These are phyloP conservation scores for Aegilops longissima DNA, from an alignment of 176 grass and related monocot species.

Conservation along the genomic window DNA sequence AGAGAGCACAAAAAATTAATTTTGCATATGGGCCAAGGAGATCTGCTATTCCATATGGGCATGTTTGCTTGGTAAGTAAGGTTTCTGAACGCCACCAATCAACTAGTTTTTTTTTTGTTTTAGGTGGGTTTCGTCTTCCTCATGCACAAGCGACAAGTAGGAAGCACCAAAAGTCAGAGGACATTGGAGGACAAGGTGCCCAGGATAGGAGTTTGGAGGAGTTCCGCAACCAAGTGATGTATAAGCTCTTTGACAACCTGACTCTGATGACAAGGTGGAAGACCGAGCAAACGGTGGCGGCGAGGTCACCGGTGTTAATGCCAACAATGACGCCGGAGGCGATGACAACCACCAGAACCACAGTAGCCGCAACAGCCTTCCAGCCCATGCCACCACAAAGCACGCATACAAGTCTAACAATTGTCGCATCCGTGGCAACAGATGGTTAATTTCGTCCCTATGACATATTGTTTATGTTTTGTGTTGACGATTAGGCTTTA, in stretches of 20 bases:
- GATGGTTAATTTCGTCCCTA: not conserved
- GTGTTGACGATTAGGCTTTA: not conserved
- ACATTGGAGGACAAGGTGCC: not conserved
- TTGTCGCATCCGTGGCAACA: not conserved
- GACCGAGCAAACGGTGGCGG: slow-evolving; percentile 12
- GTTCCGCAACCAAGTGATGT: slow-evolving; percentile 54
- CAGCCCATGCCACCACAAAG: not conserved
- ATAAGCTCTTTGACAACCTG: slow-evolving; percentile 56
- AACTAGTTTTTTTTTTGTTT: too few relatives aligned
- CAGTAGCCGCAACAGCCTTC: not conserved
- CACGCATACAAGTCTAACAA: not conserved
- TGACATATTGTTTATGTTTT: not conserved
- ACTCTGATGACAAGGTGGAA: slow-evolving; percentile 53
- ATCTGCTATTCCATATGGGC: not conserved
- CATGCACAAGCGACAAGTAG: not conserved
- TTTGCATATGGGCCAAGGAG: not conserved
- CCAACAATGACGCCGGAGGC: not conserved
- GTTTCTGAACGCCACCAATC: too few relatives aligned
- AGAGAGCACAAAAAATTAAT: too few relatives aligned
- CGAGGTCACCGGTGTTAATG: not conserved
- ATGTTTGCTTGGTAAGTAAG: too few relatives aligned
- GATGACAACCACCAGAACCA: not conserved
- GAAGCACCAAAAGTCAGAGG: not conserved
- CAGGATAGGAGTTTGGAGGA: slow-evolving; percentile 5
- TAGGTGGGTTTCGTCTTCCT: not conserved